These are phyloP conservation scores for Nepenthes gracilis DNA, from an alignment of 148 eudicot species.

Conservation along the genomic window DNA sequence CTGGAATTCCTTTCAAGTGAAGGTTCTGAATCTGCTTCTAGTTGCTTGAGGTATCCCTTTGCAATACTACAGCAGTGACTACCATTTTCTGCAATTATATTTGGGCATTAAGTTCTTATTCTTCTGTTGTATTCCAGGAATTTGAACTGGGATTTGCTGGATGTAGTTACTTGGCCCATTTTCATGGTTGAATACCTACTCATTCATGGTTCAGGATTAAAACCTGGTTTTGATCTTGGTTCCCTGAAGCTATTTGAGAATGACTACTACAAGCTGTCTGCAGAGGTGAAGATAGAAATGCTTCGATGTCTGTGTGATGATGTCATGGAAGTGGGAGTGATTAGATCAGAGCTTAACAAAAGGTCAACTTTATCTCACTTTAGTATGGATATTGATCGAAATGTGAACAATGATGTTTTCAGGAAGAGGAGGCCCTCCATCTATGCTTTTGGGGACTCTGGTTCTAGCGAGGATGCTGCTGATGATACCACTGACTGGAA, in stretches of 20 bases:
- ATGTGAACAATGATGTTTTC: conserved; percentile 16
- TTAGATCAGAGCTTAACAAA: conserved; percentile 63
- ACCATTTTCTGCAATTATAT: conserved; percentile 8
- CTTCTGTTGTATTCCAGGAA: conserved; percentile 27
- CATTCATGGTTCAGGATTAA: conserved; percentile 41
- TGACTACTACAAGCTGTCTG: conserved; percentile 63
- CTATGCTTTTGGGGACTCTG: conserved; percentile 30
- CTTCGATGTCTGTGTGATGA: conserved; percentile 87
- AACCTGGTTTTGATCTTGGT: conserved; percentile 39
- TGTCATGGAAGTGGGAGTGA: conserved; percentile 57
- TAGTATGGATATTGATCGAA: conserved; percentile 35
- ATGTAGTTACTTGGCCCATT: conserved; percentile 85
- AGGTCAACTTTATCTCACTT: conserved; percentile 39
- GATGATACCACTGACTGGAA: conserved; percentile 68
- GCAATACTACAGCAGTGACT: neutral
- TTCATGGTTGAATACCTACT: conserved; percentile 73
- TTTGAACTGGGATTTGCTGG: conserved; percentile 91
- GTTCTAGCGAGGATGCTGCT: conserved; percentile 35
- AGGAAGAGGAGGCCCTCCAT: conserved; percentile 33
- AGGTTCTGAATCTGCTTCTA: conserved; percentile 50
- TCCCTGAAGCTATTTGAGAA: conserved; percentile 45
- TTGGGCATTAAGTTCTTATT: neutral
- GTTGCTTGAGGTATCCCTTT: conserved; percentile 69
- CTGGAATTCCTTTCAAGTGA: conserved; percentile 59
- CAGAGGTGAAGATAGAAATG: conserved; percentile 50